A percentile compares a stretch with the other conserved stretches of the same genome.
Conservation (phyloP, 805 yeast genomes). For the Teunomyces pallodes region DNA sequence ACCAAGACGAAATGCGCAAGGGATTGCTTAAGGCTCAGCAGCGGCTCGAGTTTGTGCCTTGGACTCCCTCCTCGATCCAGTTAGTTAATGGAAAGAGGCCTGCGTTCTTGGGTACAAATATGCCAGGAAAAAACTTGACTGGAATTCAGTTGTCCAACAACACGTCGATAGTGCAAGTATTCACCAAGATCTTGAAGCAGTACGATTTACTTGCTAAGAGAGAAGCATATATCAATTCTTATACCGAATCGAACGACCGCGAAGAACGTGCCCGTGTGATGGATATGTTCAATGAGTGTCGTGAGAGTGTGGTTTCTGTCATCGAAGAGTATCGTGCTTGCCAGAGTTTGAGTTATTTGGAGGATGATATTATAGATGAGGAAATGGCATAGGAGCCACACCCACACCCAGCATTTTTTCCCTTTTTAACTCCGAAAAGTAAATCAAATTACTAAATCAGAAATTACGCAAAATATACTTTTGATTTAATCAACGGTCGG, state of each 20-base stretch:
- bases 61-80: slow-evolving; percentile 80
- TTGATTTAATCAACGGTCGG: no score
- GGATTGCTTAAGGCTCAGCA: slow-evolving; percentile 63
- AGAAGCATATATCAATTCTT: slow-evolving; percentile 81
- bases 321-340: slow-evolving; percentile 48
- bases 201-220: slow-evolving; percentile 78
- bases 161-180: slow-evolving; percentile 66
- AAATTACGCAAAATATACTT: no score
- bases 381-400: slow-evolving; percentile 17
- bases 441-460: no score
- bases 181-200: slow-evolving; percentile 66
- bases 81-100: slow-evolving; percentile 75
- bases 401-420: background rate
- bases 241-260: slow-evolving; percentile 49
- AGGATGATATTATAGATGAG: slow-evolving; percentile 40
- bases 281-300: slow-evolving; percentile 48
- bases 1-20: slow-evolving; percentile 69
- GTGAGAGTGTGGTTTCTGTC: slow-evolving; percentile 44
- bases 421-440: no score
- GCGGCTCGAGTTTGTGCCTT: slow-evolving; percentile 75
- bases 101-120: slow-evolving; percentile 49
- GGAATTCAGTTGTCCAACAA: slow-evolving; percentile 86
- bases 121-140: slow-evolving; percentile 34
- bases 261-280: slow-evolving; percentile 42
- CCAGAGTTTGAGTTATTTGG: slow-evolving; percentile 43